phyloP scores from a whole-genome alignment of 768 basidiomycete genomes.

The Leucocoprinus birnbaumii region DNA sequence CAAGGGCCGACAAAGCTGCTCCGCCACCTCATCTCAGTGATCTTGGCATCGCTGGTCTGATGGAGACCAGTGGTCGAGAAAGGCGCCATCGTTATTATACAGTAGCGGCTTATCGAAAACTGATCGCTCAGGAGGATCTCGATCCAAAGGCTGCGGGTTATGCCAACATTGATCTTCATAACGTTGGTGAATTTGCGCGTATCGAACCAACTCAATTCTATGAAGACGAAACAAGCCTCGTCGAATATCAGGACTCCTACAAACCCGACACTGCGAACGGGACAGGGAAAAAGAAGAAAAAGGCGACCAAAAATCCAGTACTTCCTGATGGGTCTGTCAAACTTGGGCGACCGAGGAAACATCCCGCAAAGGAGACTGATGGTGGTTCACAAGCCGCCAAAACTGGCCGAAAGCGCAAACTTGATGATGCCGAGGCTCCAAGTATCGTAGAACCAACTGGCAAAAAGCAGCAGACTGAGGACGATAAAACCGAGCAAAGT shows the following conservation, averaged over 20 bases:
- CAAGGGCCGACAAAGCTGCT: constrained; percentile 58
- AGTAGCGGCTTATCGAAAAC: constrained; percentile 57
- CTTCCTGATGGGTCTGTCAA: constrained; percentile 51
- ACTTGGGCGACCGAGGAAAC: constrained; percentile 55
- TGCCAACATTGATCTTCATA: constrained; percentile 41
- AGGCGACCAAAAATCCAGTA: constrained; percentile 41
- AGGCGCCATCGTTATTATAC: constrained; percentile 86
- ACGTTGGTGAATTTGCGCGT: constrained; percentile 52
- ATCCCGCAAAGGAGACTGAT: constrained; percentile 14
- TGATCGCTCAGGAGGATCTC: constrained; percentile 65
- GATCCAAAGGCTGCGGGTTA: constrained; percentile 45
- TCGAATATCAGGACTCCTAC: constrained; percentile 47
- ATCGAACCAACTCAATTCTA: constrained; percentile 55
- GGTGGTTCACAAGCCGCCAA: neutral
- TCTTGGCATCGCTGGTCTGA: constrained; percentile 63
- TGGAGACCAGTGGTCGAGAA: constrained; percentile 84
- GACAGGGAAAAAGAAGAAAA: constrained; percentile 29
- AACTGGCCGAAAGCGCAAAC: constrained; percentile 3
- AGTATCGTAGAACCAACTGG: neutral
- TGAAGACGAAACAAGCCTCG: constrained; percentile 35
- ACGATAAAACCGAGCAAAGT: neutral
- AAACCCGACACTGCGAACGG: constrained; percentile 20
- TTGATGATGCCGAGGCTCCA: neutral
- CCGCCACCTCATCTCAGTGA: constrained; percentile 75
- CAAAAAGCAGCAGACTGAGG: neutral